Base-by-base conservation (phyloP, 2,329 filamentous ascomycete genomes). In the Thelonectria olida region DNA sequence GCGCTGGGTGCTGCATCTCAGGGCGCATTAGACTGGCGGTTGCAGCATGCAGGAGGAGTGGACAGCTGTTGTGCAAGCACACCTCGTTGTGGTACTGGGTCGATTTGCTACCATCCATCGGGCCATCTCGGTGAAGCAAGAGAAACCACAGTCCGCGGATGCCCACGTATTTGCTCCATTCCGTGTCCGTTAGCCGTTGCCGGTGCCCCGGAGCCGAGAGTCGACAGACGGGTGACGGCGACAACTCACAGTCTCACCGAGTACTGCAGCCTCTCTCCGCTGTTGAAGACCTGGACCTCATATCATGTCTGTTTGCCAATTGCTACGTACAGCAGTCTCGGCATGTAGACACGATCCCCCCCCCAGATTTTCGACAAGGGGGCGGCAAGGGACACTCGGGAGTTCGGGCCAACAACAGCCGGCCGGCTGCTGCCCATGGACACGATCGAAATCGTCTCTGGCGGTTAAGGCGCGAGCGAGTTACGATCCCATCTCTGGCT, bases 101-200 rank as follows among this genome's bases (percentile, higher is more conserved):
- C 28, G 48, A 45, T 31, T 50, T 48, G 53, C 55, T 51, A 58
- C 38, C 52, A 49, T 55, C 44, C 23, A 47, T 64, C 62, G 64
- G 64, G 65, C 65, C 38, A 66, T 66, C 31, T 41, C 54, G 52
- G 61, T 54, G 51, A 48, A 53, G 36, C 25, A 48, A 19, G 49
- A 19, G 50, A 51, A 20, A 20, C 4, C 4, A n/a, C n/a, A n/a
- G n/a, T n/a, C n/a, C n/a, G n/a, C n/a, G n/a, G n/a, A n/a, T n/a
- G n/a, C 28, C 28, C 28, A 31, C 5, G 28, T 31, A 8, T 31
- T 13, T 9, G 15, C 28, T 34, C 20, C 19, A 44, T 9, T 15
- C 55, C 22, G 22, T 28, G 12, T 7, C 34, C 9, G 20, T 22
- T 39, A 45, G 7, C 34, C 38, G 31, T 36, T 41, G 19, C 25